Evolutionary conservation across 2,329 filamentous ascomycete species (phyloP).

Genomic region (Aspergillus aculeatus): DNA sequence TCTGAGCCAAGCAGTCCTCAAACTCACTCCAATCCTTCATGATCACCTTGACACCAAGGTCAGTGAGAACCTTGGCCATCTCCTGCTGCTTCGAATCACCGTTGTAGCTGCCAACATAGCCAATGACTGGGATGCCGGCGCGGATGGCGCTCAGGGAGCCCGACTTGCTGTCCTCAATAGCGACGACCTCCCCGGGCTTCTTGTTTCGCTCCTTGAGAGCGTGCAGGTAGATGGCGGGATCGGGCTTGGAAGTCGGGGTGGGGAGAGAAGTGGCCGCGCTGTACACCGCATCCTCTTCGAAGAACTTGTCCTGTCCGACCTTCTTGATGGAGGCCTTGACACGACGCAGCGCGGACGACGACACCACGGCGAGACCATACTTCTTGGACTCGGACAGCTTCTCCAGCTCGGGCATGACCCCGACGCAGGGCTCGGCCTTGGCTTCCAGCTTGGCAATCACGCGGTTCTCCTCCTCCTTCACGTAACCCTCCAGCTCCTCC

Average conservation of each 20-base stretch:
- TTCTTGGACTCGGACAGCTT: constrained; percentile 60
- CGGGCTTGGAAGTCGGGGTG: constrained; percentile 83
- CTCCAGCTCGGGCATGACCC: constrained; percentile 67
- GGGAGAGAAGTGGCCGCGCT: constrained; percentile 76
- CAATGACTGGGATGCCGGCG: constrained; percentile 77
- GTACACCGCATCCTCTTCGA: constrained; percentile 72
- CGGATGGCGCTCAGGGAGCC: constrained; percentile 74
- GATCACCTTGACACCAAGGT: constrained; percentile 62
- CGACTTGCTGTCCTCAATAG: constrained; percentile 86
- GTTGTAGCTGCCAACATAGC: constrained; percentile 78
- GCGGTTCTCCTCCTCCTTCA: constrained; percentile 73
- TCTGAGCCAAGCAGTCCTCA: constrained; percentile 40
- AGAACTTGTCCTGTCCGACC: constrained; percentile 77
- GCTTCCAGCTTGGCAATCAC: constrained; percentile 77
- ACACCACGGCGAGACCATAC: constrained; percentile 77
- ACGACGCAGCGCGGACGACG: constrained; percentile 73
- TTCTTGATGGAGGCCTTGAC: constrained; percentile 76
- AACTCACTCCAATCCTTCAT: constrained; percentile 54
- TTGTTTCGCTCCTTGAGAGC: constrained; percentile 73
- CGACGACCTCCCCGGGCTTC: constrained; percentile 68
- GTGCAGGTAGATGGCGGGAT: constrained; percentile 82
- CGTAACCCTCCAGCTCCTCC: constrained; percentile 71
- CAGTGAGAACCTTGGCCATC: constrained; percentile 62
- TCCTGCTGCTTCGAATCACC: constrained; percentile 59
- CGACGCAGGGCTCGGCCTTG: constrained; percentile 65